phyloP scores from a whole-genome alignment of 176 grass and related monocot genomes.

The Oropetium thomaeum region DNA sequence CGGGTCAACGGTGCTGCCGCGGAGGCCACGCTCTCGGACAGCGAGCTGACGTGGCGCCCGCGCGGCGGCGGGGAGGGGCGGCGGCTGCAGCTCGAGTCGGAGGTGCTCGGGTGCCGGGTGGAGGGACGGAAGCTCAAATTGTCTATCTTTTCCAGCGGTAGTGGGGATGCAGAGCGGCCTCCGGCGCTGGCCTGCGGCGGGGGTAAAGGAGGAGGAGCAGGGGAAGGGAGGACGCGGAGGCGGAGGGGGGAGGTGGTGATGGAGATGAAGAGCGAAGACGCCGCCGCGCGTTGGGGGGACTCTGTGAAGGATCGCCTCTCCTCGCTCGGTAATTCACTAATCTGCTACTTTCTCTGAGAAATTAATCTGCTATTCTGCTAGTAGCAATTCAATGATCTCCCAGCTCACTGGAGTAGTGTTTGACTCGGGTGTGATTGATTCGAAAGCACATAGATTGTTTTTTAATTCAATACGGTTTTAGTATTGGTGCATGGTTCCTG shows the following conservation, averaged over 20 bases:
- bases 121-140: slow-evolving; percentile 49
- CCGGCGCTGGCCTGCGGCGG: slow-evolving; percentile 22
- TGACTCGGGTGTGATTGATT: slow-evolving; percentile 21
- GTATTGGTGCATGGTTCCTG: neutral
- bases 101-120: slow-evolving; percentile 56
- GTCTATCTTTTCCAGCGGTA: slow-evolving; percentile 28
- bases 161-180: neutral
- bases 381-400: slow-evolving; percentile 11
- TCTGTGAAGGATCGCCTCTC: slow-evolving; percentile 51
- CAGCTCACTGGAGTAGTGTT: neutral
- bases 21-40: slow-evolving; percentile 53
- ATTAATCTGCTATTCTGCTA: slow-evolving; percentile 20
- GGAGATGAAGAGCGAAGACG: slow-evolving; percentile 59
- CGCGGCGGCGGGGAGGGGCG: slow-evolving; percentile 4
- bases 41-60: slow-evolving; percentile 63
- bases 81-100: slow-evolving; percentile 56
- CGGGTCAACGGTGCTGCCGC: slow-evolving; percentile 40
- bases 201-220: slow-evolving; percentile 1
- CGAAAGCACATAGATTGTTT: neutral
- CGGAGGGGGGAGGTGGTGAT: slow-evolving; percentile 51
- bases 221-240: slow-evolving; percentile 17
- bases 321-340: slow-evolving; percentile 53
- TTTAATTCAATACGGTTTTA: neutral
- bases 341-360: too few species aligned
- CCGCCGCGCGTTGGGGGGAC: slow-evolving; percentile 53